phyloP scores from a whole-genome alignment of 495 filamentous ascomycete species.

The Bacidia rubella region DNA sequence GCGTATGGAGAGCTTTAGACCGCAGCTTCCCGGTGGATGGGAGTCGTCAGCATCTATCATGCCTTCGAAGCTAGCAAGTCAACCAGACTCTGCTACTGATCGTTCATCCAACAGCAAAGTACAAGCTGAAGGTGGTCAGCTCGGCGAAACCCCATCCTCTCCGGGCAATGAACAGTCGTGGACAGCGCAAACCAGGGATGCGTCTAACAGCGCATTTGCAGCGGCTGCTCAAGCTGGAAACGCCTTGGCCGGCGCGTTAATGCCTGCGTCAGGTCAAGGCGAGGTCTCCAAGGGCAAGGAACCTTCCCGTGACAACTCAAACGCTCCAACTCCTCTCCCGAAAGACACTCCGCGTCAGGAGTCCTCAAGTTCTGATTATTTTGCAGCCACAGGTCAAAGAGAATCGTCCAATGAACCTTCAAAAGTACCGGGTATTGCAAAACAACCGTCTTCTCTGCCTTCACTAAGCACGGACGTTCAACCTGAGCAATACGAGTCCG shows the following conservation, averaged over 20 bases:
- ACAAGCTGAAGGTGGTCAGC: background rate
- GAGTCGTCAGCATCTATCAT: slow-evolving; percentile 40
- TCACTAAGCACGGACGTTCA: slow-evolving; percentile 42
- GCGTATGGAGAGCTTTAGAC: slow-evolving; percentile 34
- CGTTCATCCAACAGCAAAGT: background rate
- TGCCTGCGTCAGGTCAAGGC: slow-evolving; percentile 11
- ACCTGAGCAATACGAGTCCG: slow-evolving; percentile 55
- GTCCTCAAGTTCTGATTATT: background rate
- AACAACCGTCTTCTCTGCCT: slow-evolving; percentile 36
- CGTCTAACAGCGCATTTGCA: slow-evolving; percentile 12
- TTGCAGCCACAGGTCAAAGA: background rate
- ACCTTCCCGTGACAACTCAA: background rate
- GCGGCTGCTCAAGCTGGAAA: slow-evolving; percentile 18
- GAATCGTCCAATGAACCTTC: background rate
- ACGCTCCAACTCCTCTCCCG: slow-evolving; percentile 23
- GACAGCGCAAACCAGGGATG: background rate
- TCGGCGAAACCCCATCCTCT: background rate
- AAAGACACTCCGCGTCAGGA: slow-evolving; percentile 26
- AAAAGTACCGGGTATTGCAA: slow-evolving; percentile 3
- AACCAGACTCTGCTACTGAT: slow-evolving; percentile 3
- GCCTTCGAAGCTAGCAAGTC: slow-evolving; percentile 10
- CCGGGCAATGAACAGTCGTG: background rate
- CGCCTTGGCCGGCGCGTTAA: slow-evolving; percentile 14
- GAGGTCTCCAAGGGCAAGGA: too few species aligned
- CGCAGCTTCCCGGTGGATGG: slow-evolving; percentile 52